phyloP scores from a whole-genome alignment of 208 protist species.

The Histomonas meleagridis region DNA sequence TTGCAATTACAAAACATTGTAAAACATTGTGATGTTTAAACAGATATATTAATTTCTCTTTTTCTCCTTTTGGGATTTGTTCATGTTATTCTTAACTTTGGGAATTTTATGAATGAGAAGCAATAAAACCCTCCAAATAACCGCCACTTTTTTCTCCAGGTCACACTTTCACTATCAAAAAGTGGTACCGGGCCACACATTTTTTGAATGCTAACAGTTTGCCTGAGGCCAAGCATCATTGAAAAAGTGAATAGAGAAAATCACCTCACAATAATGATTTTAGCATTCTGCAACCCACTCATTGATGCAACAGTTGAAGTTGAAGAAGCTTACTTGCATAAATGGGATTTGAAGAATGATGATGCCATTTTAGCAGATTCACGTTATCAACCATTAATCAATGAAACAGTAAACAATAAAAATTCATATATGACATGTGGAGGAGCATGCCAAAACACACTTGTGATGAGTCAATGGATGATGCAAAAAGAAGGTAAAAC shows the following conservation, averaged over 20 bases:
- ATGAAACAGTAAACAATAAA: not conserved
- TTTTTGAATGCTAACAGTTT: too few relatives aligned
- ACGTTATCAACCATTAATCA: not conserved
- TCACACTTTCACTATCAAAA: too few relatives aligned
- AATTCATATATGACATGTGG: not conserved
- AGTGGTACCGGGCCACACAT: too few relatives aligned
- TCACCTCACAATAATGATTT: not conserved
- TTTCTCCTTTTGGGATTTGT: too few relatives aligned
- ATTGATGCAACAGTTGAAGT: not conserved
- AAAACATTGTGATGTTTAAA: too few relatives aligned
- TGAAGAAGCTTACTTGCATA: not conserved
- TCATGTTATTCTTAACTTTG: too few relatives aligned
- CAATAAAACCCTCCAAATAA: too few relatives aligned
- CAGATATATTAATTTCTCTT: too few relatives aligned
- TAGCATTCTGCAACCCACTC: not conserved
- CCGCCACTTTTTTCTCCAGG: too few relatives aligned
- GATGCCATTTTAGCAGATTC: not conserved
- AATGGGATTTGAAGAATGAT: not conserved
- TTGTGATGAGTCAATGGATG: constrained; percentile 29
- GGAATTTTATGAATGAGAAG: too few relatives aligned
- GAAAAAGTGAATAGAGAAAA: not conserved
- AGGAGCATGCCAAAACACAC: not conserved
- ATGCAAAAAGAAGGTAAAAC: not conserved
- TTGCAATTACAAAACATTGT: too few relatives aligned
- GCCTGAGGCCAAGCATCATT: too few relatives aligned